Conservation (phyloP, 2,329 filamentous ascomycete species). For the Aspergillus viridinutans region DNA sequence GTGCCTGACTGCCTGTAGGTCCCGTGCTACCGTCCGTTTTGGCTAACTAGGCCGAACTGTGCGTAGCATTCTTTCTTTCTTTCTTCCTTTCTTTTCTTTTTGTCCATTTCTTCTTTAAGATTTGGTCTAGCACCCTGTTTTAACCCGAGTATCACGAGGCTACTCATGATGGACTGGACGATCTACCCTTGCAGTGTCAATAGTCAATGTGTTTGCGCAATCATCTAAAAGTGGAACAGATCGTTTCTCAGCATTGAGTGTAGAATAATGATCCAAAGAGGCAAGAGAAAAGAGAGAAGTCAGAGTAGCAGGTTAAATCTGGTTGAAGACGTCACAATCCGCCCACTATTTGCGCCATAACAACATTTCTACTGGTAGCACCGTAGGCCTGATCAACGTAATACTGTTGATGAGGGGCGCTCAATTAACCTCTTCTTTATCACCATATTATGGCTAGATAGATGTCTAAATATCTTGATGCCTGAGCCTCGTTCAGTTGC, state of each 20-base stretch:
- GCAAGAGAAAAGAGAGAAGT: neutral
- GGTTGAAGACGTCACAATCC: slow-evolving; percentile 15
- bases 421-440: neutral
- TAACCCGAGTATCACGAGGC: neutral
- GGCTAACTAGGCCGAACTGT: neutral
- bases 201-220: neutral
- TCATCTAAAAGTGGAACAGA: neutral
- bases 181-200: neutral
- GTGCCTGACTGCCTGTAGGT: neutral
- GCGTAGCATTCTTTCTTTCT: neutral
- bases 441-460: neutral
- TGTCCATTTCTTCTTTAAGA: neutral
- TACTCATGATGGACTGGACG: neutral
- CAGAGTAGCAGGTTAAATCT: neutral
- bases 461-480: neutral
- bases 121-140: neutral
- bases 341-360: neutral
- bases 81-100: neutral
- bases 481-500: neutral
- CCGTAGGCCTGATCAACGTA: no score
- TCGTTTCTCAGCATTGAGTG: neutral
- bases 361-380: neutral
- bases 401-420: neutral
- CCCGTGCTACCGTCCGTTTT: neutral
- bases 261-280: neutral